Evolutionary conservation across 1,284 basidiomycete genomes (phyloP), one percentile per base, ranked within the genome.

Genomic region (Pyrrhoderma noxium): DNA sequence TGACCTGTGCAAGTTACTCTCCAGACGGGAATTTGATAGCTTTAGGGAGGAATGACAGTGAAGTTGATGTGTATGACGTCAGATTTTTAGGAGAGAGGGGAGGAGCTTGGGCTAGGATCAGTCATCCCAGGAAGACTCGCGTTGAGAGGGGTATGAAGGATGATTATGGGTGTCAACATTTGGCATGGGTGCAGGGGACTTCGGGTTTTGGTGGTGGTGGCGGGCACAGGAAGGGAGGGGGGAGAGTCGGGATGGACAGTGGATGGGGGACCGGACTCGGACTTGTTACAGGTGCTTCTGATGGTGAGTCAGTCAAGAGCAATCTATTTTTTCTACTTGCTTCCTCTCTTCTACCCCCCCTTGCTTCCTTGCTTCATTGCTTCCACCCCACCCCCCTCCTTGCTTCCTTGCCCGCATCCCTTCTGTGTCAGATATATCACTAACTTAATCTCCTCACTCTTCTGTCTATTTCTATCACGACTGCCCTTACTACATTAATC

Each of bases 281-380:
- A 1, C 65, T 87, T 16, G 63, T 82, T 31, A 82, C 75, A 14
- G 81, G 77, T 3, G 84, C 83, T 0, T 69, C 74, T 44, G 83
- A 87, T 62, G 84, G 83, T 82, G 59, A 57, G 72, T 53, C n/a
- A n/a, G n/a, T n/a, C 9, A n/a, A n/a, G n/a, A n/a, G n/a, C n/a
- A n/a, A 31, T 31, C 5, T 31, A 31, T 31, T 31, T 11, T 31
- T 31, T 31, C 7, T 31, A 31, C 7, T 18, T 54, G 54, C 14
- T 23, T 48, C 19, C 16, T 8, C 47, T 40, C 49, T 52, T 5
- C 11, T 5, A 31, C 11, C 27, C 27, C 11, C 11, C 27, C 11
- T 34, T 43, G 25, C 4, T 19, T 7, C 16, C 35, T 23, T 18
- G 4, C 5, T 23, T 5, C 13, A 3, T n/a, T n/a, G n/a, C n/a